These are phyloP conservation scores for Lipomyces sp. DNA, from an alignment of 805 yeast genomes.

Conservation along the genomic window DNA sequence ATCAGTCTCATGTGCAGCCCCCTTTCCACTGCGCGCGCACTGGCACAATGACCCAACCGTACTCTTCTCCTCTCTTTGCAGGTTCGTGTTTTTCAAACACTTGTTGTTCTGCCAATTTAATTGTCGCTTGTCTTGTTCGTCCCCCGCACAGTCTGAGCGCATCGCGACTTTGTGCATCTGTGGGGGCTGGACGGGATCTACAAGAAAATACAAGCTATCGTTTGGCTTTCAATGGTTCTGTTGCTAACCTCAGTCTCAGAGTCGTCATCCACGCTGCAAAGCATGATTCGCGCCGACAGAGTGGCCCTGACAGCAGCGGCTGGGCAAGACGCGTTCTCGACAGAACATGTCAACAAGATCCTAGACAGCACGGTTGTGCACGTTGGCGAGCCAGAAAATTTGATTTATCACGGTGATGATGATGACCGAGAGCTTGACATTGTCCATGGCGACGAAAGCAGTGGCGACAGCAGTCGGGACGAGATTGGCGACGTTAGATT, in stretches of 20 bases:
- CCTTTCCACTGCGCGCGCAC: background rate
- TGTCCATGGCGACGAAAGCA: conserved; percentile 5
- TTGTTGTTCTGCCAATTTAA: background rate
- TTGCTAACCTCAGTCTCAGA: conserved; percentile 17
- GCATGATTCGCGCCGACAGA: conserved; percentile 30
- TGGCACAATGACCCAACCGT: conserved; percentile 18
- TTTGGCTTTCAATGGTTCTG: background rate
- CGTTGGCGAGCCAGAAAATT: background rate
- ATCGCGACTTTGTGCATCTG: background rate
- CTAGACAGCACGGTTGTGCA: background rate
- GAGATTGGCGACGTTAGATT: background rate
- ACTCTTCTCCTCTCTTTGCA: conserved; percentile 24
- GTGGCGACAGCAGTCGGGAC: conserved; percentile 1
- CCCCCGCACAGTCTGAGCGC: background rate
- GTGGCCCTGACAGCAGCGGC: conserved; percentile 10
- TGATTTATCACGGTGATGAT: background rate
- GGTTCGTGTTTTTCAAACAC: conserved; percentile 16
- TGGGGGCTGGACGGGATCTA: background rate
- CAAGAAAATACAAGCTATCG: background rate
- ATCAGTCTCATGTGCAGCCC: background rate
- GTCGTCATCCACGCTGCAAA: conserved; percentile 31
- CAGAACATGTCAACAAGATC: background rate
- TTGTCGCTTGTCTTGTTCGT: conserved; percentile 7
- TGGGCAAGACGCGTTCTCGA: background rate
- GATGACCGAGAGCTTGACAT: conserved; percentile 10